Conservation (phyloP, 192 early-diverging fungal species). For the Mortierella antarctica region DNA sequence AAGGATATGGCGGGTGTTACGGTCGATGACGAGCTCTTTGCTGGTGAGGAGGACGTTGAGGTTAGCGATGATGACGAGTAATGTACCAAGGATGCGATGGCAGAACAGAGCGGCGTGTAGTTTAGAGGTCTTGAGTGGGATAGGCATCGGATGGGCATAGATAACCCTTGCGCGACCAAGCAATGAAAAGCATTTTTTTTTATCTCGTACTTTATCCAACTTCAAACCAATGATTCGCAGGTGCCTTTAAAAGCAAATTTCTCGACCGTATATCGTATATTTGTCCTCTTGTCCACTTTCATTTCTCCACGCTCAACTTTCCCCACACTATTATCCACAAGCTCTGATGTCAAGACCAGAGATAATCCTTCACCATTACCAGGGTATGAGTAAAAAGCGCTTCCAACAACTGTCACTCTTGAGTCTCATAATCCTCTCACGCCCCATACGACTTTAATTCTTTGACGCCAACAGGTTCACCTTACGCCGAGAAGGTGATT, state of each 20-base stretch:
- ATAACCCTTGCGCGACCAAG: too few relatives aligned
- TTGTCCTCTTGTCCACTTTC: too few relatives aligned
- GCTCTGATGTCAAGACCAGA: slow-evolving; percentile 22
- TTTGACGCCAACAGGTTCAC: slow-evolving; percentile 15
- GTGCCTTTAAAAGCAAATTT: too few relatives aligned
- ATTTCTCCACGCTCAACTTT: too few relatives aligned
- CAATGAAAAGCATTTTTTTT: neutral
- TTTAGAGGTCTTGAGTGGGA: neutral
- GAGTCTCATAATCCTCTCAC: too few relatives aligned
- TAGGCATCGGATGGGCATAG: too few relatives aligned
- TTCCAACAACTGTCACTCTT: too few relatives aligned
- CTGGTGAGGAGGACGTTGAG: slow-evolving; percentile 70
- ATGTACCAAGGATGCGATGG: slow-evolving; percentile 6
- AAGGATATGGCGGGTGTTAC: slow-evolving; percentile 41
- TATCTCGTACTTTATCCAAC: too few relatives aligned
- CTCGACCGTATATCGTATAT: too few relatives aligned
- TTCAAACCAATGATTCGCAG: too few relatives aligned
- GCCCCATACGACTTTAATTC: neutral
- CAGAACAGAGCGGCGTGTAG: neutral
- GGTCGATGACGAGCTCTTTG: slow-evolving; percentile 73
- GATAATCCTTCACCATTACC: slow-evolving; percentile 35
- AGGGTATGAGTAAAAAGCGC: neutral
- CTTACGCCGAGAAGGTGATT: slow-evolving; percentile 46
- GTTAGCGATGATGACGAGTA: slow-evolving; percentile 72
- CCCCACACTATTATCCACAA: too few relatives aligned